Base-by-base conservation (phyloP, 2,329 filamentous ascomycete genomes). In the Tolypocladium paradoxum region DNA sequence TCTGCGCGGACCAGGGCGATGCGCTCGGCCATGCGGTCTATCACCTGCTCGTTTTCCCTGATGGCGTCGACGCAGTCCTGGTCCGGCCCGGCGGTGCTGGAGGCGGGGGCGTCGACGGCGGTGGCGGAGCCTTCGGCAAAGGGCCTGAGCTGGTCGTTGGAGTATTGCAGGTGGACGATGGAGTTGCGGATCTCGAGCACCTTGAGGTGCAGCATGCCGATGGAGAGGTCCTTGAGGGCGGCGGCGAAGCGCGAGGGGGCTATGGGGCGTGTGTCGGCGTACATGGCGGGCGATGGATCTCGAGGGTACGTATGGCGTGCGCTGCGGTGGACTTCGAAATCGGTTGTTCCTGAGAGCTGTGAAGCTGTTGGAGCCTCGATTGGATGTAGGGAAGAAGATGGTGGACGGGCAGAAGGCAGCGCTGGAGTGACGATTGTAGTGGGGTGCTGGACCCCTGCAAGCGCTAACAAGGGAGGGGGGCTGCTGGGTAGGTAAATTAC, bases 141-240 rank as follows among this genome's bases (percentile, higher is more conserved):
- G 35, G 85, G 85, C 53, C 77, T 74, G 54, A 90, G 82, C 66
- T 90, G 82, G 57, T 79, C 77, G 71, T 90, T 91, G 57, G 83
- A 87, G 67, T 83, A 83, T 62, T 84, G 79, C 29, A 91, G 82
- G 68, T 91, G 86, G 27, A 79, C 76, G 64, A 90, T 84, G 61
- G 77, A 82, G 76, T 90, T 90, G 65, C 81, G 82, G 56, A 91
- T 76, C 68, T 91, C 88, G 64, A 86, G 79, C 55, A 85, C 80
- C 70, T 90, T 90, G 68, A 86, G 76, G 69, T 87, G 83, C 7
- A 91, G 82, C 54, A 78, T 78, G 57, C 79, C 76, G 58, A 84
- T 66, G 40, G 85, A 80, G 53, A 91, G 82, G 55, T 84, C 79
- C 58, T 77, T 73, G 59, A 91, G 76, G 27, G 87, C 87, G 56